A percentile compares a stretch with the other conserved stretches of the same genome.
Conservation (phyloP, 169 alveolate genomes). For the Cryptosporidium tyzzeri region DNA sequence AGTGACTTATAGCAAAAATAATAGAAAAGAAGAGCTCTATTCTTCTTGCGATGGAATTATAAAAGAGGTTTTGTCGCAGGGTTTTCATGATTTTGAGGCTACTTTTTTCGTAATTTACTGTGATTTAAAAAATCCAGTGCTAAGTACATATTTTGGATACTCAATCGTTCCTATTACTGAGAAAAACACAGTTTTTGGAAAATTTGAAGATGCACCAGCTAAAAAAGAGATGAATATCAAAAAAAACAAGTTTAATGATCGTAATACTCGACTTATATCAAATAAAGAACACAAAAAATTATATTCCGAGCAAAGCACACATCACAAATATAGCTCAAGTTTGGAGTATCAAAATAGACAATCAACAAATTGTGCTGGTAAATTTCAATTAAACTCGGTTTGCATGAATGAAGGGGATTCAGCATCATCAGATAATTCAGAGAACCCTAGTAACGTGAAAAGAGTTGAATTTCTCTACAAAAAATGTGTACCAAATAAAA, state of each 20-base stretch:
- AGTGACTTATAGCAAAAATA: background rate
- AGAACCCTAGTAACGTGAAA: background rate
- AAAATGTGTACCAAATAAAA: background rate
- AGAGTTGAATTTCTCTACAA: conserved; percentile 15
- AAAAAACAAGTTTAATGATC: background rate
- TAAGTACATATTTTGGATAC: background rate
- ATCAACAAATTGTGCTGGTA: background rate
- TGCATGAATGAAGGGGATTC: background rate
- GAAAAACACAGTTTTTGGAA: background rate
- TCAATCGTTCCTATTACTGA: background rate
- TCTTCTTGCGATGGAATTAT: conserved; percentile 53
- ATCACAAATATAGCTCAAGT: background rate
- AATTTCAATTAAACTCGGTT: background rate
- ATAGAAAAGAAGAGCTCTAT: conserved; percentile 23
- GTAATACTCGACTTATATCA: background rate
- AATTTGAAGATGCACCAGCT: background rate
- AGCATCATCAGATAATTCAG: background rate
- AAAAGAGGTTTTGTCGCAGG: background rate
- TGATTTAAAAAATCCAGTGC: background rate
- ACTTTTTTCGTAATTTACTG: conserved; percentile 39
- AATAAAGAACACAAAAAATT: background rate
- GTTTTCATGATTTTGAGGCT: conserved; percentile 16
- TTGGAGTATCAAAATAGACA: background rate
- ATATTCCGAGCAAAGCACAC: background rate
- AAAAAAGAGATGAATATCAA: background rate